Percentiles rank a stretch among this genome's conserved stretches.
These are phyloP conservation scores for Malassezia equina DNA, from an alignment of 1,284 basidiomycete genomes.

Conservation along the genomic window DNA sequence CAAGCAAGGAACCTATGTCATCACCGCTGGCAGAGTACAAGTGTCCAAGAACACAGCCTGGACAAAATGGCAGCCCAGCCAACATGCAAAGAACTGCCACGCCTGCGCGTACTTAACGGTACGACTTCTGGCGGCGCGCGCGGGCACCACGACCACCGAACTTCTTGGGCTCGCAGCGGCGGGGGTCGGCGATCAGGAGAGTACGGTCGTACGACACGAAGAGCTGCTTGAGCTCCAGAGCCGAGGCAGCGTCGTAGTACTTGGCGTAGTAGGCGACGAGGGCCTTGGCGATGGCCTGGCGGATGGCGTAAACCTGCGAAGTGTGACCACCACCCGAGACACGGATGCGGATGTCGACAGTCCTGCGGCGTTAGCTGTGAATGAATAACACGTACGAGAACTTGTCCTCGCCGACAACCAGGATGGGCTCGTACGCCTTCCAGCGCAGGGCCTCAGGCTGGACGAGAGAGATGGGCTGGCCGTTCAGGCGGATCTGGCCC, in stretches of 20 bases:
- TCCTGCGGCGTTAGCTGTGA: conserved; percentile 19
- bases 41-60: not conserved
- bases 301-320: conserved; percentile 96
- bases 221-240: conserved; percentile 50
- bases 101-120: conserved; percentile 52
- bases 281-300: conserved; percentile 97
- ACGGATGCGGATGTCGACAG: conserved; percentile 87
- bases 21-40: conserved; percentile 4
- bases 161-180: conserved; percentile 98
- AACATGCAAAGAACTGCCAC: not conserved
- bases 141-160: conserved; percentile 50
- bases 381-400: conserved; percentile 38
- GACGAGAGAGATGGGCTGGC: conserved; percentile 87
- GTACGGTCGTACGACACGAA: conserved; percentile 56
- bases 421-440: conserved; percentile 80
- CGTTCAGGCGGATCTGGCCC: conserved; percentile 93
- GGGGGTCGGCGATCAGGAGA: conserved; percentile 91
- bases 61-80: conserved; percentile 4
- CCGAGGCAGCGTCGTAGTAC: conserved; percentile 94
- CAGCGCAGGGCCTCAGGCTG: conserved; percentile 81
- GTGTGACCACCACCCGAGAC: conserved; percentile 99
- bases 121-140: conserved; percentile 48
- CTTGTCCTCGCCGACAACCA: conserved; percentile 48
- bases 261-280: conserved; percentile 95
- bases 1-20: conserved; percentile 1